phyloP scores from a whole-genome alignment of 805 yeast genomes.

The Wickerhamiella cacticola region DNA sequence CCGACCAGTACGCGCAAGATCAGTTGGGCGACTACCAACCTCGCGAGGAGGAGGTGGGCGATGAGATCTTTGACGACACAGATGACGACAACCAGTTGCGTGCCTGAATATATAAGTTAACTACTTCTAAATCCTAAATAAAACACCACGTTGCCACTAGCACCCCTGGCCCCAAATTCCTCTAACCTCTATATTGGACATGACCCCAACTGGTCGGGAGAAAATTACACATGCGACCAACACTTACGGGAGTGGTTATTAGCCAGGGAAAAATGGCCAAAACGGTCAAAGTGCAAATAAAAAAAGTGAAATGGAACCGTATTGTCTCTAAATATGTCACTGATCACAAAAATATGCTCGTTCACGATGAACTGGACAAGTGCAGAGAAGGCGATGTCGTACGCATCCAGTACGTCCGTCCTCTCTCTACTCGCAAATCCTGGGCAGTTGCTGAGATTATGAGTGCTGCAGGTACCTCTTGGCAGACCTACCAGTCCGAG shows the following conservation, averaged over 20 bases:
- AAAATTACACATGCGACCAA: conserved; percentile 45
- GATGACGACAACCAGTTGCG: conserved; percentile 22
- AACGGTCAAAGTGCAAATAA: conserved; percentile 86
- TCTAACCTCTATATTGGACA: no score
- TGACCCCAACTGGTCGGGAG: neutral
- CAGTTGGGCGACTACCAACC: conserved; percentile 16
- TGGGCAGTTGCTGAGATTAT: conserved; percentile 90
- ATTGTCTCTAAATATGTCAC: conserved; percentile 42
- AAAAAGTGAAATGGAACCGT: conserved; percentile 59
- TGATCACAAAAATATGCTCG: conserved; percentile 71
- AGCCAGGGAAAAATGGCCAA: conserved; percentile 95
- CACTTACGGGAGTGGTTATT: conserved; percentile 81
- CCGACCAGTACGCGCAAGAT: conserved; percentile 22
- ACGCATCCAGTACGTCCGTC: conserved; percentile 74
- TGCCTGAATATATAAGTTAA: conserved; percentile 7
- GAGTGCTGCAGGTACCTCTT: conserved; percentile 81
- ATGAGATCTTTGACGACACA: conserved; percentile 21
- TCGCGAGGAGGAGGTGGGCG: conserved; percentile 20
- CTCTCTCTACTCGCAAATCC: conserved; percentile 65
- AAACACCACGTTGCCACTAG: no score
- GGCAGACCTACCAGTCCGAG: conserved; percentile 62
- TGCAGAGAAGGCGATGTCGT: conserved; percentile 94
- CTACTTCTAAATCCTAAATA: no score
- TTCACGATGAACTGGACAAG: conserved; percentile 84
- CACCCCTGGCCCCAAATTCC: no score